Conservation (phyloP, 768 basidiomycete genomes). For the Mycena crocata region DNA sequence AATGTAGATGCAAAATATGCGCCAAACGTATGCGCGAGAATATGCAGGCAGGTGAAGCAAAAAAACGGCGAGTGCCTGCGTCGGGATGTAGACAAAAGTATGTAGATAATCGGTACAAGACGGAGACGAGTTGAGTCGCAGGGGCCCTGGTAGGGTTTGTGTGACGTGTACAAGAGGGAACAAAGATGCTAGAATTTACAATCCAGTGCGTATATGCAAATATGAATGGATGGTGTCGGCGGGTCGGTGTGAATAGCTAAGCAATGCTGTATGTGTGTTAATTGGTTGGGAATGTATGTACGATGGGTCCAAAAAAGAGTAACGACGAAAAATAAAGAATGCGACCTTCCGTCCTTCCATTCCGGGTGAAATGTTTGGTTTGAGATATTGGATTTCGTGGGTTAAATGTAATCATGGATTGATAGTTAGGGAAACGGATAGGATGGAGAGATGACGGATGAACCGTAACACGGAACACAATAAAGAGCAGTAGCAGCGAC, state of each 20-base stretch:
- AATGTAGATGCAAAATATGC: too few species aligned
- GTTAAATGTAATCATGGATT: too few species aligned
- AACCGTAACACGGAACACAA: too few species aligned
- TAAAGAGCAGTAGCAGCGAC: constrained; percentile 3
- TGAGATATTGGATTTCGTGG: too few species aligned
- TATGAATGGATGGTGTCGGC: background rate
- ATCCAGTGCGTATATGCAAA: constrained; percentile 8
- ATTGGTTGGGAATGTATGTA: constrained; percentile 6
- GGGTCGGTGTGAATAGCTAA: background rate
- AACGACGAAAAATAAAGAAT: constrained; percentile 2
- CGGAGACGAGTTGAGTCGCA: background rate
- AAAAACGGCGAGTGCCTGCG: too few species aligned
- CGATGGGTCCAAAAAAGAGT: constrained; percentile 18
- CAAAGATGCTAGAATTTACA: constrained; percentile 28
- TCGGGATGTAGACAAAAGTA: constrained; percentile 4
- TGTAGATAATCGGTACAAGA: constrained; percentile 11
- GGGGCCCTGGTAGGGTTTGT: too few species aligned
- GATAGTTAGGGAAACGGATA: too few species aligned
- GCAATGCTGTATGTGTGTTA: background rate
- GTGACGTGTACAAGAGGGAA: too few species aligned
- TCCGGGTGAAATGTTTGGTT: constrained; percentile 22
- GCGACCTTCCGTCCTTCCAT: too few species aligned
- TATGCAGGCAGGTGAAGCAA: too few species aligned
- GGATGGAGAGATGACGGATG: too few species aligned
- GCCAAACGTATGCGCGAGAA: too few species aligned